Evolutionary conservation across 2,329 filamentous ascomycete species (phyloP), one percentile per base, ranked within the genome.

Genomic region (Trichophyton equinum): DNA sequence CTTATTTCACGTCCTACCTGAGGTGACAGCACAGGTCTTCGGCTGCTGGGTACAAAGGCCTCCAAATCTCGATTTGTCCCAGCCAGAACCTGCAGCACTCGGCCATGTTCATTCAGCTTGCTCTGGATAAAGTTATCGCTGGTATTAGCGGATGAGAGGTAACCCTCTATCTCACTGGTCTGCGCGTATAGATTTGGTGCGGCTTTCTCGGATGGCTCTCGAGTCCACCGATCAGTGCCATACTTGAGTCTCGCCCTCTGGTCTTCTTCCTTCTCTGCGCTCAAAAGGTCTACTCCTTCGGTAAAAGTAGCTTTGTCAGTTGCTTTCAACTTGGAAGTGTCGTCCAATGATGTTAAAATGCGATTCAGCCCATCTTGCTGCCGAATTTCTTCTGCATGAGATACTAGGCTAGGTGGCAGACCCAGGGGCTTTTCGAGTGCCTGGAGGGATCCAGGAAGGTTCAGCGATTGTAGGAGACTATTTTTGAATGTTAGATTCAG

Each of bases 361-460:
- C 88, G 81, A 61, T 87, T 85, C 36, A 96, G 78, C 0, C 90
- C 92, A 68, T 96, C 91, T 61, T 91, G 88, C 71, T 97, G 92
- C 20, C 91, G 82, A 57, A 99, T 87, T 70, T 97, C 94, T 70
- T 97, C 92, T 0, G 92, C 92, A 67, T 96, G 94, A 22, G 94
- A 89, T 2, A 91, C 82, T 1, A 99, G 76, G 15, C 85, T 88
- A 0, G 90, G 89, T 0, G 94, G 94, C 3, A 99, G 75, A 0
- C 94, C 94, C 0, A 99, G 79, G 0, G 94, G 94, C 71, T 96
- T 97, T 71, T 99, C 94, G 0, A 97, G 79, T 0, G 94, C 94
- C 71, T 99, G 94, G 3, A 99, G 76, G 1, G 92, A 95, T 0
- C 94, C 94, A 0, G 94, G 94, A 0, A 99, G 81, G 62, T 95